Conservation (phyloP, 176 grass and related monocot species). For the Ananas comosus region DNA sequence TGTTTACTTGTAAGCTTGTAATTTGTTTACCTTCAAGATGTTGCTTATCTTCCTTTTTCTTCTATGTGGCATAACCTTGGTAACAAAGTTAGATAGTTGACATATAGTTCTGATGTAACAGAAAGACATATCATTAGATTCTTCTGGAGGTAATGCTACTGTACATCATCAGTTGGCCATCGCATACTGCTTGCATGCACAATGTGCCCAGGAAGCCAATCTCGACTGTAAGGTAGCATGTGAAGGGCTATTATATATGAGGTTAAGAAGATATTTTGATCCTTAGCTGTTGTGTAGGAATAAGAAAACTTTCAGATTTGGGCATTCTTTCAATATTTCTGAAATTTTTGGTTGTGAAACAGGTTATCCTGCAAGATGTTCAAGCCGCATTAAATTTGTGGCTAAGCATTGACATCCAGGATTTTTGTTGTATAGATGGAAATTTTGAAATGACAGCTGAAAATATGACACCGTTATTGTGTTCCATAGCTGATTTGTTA, state of each 20-base stretch:
- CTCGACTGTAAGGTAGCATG: slow-evolving; percentile 40
- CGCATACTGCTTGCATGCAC: slow-evolving; percentile 62
- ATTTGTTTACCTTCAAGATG: neutral
- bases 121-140: slow-evolving; percentile 29
- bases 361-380: slow-evolving; percentile 50
- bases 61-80: neutral
- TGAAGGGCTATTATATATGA: neutral
- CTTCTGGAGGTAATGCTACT: slow-evolving; percentile 19
- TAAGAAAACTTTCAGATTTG: neutral
- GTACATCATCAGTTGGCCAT: slow-evolving; percentile 52
- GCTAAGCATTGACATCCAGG: slow-evolving; percentile 28
- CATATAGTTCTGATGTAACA: slow-evolving; percentile 24
- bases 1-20: slow-evolving; percentile 64
- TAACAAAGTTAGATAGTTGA: neutral
- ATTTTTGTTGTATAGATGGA: slow-evolving; percentile 24
- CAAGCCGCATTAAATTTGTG: slow-evolving; percentile 38
- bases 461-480: slow-evolving; percentile 52
- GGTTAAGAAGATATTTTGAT: neutral
- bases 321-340: neutral
- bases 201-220: slow-evolving; percentile 71
- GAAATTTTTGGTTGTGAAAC: slow-evolving; percentile 19
- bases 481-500: slow-evolving; percentile 72
- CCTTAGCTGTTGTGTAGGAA: neutral
- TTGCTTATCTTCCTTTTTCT: neutral
- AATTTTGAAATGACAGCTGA: slow-evolving; percentile 25